phyloP scores from a whole-genome alignment of 805 yeast genomes.

The Starmerella sirachaensis region DNA sequence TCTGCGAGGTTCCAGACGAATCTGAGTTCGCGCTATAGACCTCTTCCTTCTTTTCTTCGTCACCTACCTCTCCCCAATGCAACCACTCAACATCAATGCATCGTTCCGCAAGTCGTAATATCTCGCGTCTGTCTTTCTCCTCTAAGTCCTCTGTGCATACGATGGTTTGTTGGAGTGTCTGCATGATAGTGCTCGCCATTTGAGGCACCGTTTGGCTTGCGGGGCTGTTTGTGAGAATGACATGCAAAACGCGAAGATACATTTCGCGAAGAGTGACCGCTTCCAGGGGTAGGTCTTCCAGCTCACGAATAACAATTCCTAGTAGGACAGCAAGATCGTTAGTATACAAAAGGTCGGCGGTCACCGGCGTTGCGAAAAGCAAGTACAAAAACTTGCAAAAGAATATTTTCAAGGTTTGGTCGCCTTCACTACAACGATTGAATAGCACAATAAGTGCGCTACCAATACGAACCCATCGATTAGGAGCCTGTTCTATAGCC shows the following conservation, averaged over 20 bases:
- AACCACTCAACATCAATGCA: conserved; percentile 19
- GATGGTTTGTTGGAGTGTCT: conserved; percentile 31
- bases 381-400: conserved; percentile 67
- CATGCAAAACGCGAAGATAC: conserved; percentile 61
- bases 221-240: conserved; percentile 56
- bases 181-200: conserved; percentile 42
- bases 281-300: conserved; percentile 47
- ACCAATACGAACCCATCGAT: conserved; percentile 42
- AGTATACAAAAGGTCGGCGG: conserved; percentile 59
- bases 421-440: conserved; percentile 47
- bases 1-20: neutral
- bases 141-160: conserved; percentile 8
- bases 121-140: conserved; percentile 6
- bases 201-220: conserved; percentile 39
- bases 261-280: conserved; percentile 50
- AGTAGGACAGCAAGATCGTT: conserved; percentile 76
- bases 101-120: conserved; percentile 16
- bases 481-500: conserved; percentile 36
- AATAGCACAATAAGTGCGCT: conserved; percentile 62
- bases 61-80: conserved; percentile 1
- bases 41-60: neutral
- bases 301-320: conserved; percentile 71
- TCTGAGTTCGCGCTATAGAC: neutral
- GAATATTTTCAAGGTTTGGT: conserved; percentile 60
- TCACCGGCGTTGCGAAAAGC: conserved; percentile 52